Conservation (phyloP, 2,329 filamentous ascomycete species). For the Epichloe brachyelytri region DNA sequence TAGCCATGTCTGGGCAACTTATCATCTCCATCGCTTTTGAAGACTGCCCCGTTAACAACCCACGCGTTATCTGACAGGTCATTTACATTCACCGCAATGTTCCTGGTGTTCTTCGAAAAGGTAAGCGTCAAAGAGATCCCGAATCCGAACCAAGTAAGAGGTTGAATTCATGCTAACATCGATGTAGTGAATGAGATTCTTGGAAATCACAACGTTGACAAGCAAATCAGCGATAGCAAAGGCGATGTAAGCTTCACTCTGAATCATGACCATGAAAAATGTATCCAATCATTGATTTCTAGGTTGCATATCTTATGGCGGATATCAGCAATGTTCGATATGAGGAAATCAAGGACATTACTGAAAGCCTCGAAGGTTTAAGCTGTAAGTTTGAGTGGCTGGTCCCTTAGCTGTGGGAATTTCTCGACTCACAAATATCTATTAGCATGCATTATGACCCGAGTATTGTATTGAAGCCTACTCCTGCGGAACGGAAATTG, state of each 20-base stretch:
- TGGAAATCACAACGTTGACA: slow-evolving; percentile 93
- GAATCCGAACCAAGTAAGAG: background rate
- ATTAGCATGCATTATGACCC: slow-evolving; percentile 30
- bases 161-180: background rate
- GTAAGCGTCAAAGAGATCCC: slow-evolving; percentile 25
- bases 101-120: slow-evolving; percentile 81
- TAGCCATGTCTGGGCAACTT: background rate
- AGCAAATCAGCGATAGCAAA: slow-evolving; percentile 93
- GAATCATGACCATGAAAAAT: background rate
- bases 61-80: slow-evolving; percentile 33
- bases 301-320: slow-evolving; percentile 92
- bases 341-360: slow-evolving; percentile 73
- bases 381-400: slow-evolving; percentile 46
- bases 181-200: slow-evolving; percentile 78
- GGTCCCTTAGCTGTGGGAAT: background rate
- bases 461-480: slow-evolving; percentile 29
- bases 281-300: background rate
- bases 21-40: background rate
- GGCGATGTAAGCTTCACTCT: slow-evolving; percentile 51
- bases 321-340: slow-evolving; percentile 82
- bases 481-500: background rate
- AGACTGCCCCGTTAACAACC: slow-evolving; percentile 8
- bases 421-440: background rate
- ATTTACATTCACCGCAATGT: slow-evolving; percentile 97
- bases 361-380: slow-evolving; percentile 67